Percentiles rank a stretch among this genome's conserved stretches.
Conservation (phyloP, 2,329 filamentous ascomycete genomes). For the Delphinella strobiligena region DNA sequence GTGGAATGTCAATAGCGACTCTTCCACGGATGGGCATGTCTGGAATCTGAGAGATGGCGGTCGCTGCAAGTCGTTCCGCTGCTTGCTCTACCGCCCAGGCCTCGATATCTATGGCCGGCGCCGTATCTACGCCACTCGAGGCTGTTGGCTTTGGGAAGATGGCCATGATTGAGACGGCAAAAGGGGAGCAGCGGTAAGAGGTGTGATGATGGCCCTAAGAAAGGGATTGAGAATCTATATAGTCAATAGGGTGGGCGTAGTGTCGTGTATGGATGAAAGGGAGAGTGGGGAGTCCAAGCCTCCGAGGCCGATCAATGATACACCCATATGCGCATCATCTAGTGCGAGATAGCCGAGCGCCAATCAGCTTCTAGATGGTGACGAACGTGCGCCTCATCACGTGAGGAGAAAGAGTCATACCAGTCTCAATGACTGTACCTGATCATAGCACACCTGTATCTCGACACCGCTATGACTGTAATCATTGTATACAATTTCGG, state of each 20-base stretch:
- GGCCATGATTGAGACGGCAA: neutral
- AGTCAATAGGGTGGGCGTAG: too few species aligned
- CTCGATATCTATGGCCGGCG: conserved; percentile 20
- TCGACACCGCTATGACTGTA: too few species aligned
- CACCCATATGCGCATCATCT: neutral
- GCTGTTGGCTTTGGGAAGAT: neutral
- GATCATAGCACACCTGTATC: too few species aligned
- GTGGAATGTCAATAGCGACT: conserved; percentile 58
- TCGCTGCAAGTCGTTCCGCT: conserved; percentile 28
- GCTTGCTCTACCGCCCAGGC: conserved; percentile 36
- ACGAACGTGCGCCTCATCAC: neutral
- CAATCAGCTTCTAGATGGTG: neutral
- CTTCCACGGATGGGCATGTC: conserved; percentile 34
- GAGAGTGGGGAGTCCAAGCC: neutral
- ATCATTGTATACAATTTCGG: too few species aligned
- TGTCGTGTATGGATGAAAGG: neutral
- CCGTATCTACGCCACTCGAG: neutral
- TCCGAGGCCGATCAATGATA: neutral
- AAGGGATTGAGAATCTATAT: too few species aligned
- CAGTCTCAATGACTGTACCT: too few species aligned
- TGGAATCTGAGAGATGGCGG: conserved; percentile 25
- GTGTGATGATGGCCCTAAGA: neutral
- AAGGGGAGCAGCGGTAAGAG: neutral
- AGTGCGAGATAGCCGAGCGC: neutral
- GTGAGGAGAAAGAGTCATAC: neutral